Evolutionary conservation across 352 stramenopile genomes (phyloP).

Genomic region (Phytophthora podocarpi): DNA sequence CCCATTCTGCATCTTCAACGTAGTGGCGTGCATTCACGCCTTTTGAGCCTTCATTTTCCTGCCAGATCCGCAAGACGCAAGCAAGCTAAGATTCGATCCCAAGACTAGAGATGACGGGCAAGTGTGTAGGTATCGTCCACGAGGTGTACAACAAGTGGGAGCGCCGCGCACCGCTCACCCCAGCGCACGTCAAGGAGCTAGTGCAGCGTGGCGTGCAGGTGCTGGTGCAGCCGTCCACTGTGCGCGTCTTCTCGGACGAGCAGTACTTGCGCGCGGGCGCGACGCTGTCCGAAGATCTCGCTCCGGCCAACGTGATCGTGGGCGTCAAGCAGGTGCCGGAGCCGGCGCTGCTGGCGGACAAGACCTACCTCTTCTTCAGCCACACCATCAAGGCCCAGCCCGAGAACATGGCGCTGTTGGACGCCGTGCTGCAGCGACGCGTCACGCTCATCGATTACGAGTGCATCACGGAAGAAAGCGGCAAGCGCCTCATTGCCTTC

Average conservation of each 20-base stretch:
- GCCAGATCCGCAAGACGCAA: constrained; percentile 16
- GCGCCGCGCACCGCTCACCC: constrained; percentile 91
- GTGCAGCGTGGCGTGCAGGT: constrained; percentile 86
- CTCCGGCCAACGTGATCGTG: constrained; percentile 90
- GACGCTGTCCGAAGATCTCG: constrained; percentile 90
- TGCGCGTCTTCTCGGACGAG: constrained; percentile 93
- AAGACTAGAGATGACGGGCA: constrained; percentile 38
- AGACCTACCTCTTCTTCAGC: constrained; percentile 97
- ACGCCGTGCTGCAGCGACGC: constrained; percentile 90
- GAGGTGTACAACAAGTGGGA: constrained; percentile 97
- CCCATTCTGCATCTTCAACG: constrained; percentile 10
- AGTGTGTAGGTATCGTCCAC: constrained; percentile 89
- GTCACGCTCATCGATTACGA: constrained; percentile 97
- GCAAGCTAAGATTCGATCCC: not conserved
- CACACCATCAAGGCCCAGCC: constrained; percentile 97
- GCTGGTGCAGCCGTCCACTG: constrained; percentile 92
- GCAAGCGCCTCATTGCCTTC: constrained; percentile 93
- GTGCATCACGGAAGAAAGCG: constrained; percentile 91
- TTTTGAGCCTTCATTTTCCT: constrained; percentile 18
- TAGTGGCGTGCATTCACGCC: constrained; percentile 1
- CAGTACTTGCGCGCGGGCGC: constrained; percentile 93
- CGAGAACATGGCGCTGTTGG: constrained; percentile 95
- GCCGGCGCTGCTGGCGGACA: constrained; percentile 83
- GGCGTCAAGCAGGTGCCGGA: constrained; percentile 95
- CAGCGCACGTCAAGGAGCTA: constrained; percentile 87